phyloP scores from a whole-genome alignment of 2,329 filamentous ascomycete species.

The Rhinocladiella mackenziei region DNA sequence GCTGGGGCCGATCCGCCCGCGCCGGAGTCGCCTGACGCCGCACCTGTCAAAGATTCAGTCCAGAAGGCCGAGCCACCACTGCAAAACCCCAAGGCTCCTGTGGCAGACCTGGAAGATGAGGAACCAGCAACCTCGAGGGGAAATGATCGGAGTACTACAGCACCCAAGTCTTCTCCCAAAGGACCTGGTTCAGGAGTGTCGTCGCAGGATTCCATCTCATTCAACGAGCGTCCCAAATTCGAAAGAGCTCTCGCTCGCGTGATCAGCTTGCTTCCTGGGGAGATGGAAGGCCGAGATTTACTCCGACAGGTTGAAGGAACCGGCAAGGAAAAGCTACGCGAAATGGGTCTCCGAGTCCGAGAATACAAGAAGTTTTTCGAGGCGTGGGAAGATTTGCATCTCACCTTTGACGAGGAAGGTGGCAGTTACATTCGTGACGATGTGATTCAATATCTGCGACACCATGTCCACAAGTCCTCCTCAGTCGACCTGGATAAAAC shows the following conservation, averaged over 20 bases:
- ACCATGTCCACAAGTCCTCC: slow-evolving; percentile 24
- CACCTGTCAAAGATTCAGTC: neutral
- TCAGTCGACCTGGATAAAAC: slow-evolving; percentile 20
- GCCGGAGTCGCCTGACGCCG: neutral
- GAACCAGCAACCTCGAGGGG: neutral
- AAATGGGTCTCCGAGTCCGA: slow-evolving; percentile 40
- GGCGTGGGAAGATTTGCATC: slow-evolving; percentile 38
- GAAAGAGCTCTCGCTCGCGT: slow-evolving; percentile 27
- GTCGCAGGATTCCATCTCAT: slow-evolving; percentile 3
- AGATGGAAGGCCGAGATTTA: slow-evolving; percentile 33
- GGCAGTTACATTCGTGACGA: slow-evolving; percentile 41
- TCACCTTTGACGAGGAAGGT: slow-evolving; percentile 32
- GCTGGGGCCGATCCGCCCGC: neutral
- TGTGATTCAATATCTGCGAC: slow-evolving; percentile 39
- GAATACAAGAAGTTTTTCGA: slow-evolving; percentile 40
- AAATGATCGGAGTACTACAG: slow-evolving; percentile 1
- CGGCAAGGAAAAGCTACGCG: slow-evolving; percentile 39
- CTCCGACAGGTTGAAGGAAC: slow-evolving; percentile 38
- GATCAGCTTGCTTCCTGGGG: slow-evolving; percentile 26
- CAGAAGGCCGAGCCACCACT: no score
- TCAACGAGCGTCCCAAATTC: slow-evolving; percentile 27
- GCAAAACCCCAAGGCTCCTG: neutral
- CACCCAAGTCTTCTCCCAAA: slow-evolving; percentile 3
- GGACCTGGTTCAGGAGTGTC: neutral
- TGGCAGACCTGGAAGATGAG: slow-evolving; percentile 5